phyloP scores from a whole-genome alignment of 1,284 basidiomycete genomes.

The Trichosporon asahii region DNA sequence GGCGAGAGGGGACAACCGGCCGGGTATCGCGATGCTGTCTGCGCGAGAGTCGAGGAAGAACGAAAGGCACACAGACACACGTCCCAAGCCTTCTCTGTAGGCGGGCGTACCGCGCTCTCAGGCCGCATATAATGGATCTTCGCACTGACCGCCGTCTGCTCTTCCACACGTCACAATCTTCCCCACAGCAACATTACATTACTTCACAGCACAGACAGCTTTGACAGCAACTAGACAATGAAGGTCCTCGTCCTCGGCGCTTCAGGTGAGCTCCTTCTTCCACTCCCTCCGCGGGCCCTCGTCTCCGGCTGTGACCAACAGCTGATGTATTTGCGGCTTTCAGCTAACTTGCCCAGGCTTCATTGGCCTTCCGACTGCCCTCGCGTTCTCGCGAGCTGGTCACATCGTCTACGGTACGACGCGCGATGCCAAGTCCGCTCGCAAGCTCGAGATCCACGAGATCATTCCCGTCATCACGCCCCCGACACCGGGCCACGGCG shows the following conservation, averaged over 20 bases:
- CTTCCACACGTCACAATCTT: neutral
- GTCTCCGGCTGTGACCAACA: too few species aligned
- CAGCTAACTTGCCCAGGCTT: slow-evolving; percentile 49
- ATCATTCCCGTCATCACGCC: slow-evolving; percentile 58
- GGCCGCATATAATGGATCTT: neutral
- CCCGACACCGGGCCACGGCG: slow-evolving; percentile 39
- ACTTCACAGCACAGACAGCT: neutral
- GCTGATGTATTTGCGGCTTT: too few species aligned
- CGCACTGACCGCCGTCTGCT: neutral
- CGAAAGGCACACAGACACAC: neutral
- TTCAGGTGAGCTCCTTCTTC: slow-evolving; percentile 32
- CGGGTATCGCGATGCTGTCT: neutral
- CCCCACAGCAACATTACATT: neutral
- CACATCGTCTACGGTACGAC: slow-evolving; percentile 59
- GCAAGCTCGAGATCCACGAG: slow-evolving; percentile 55
- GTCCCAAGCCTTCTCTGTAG: neutral
- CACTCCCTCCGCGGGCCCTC: too few species aligned
- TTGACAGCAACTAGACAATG: slow-evolving; percentile 28
- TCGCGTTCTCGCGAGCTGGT: slow-evolving; percentile 57
- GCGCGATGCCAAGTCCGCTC: slow-evolving; percentile 49
- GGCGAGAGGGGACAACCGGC: neutral
- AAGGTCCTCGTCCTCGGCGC: slow-evolving; percentile 51
- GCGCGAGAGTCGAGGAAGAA: neutral
- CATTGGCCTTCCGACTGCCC: slow-evolving; percentile 56
- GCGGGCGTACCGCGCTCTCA: neutral